Base-by-base conservation (phyloP, 2,329 filamentous ascomycete species). In the Alternaria sp. region DNA sequence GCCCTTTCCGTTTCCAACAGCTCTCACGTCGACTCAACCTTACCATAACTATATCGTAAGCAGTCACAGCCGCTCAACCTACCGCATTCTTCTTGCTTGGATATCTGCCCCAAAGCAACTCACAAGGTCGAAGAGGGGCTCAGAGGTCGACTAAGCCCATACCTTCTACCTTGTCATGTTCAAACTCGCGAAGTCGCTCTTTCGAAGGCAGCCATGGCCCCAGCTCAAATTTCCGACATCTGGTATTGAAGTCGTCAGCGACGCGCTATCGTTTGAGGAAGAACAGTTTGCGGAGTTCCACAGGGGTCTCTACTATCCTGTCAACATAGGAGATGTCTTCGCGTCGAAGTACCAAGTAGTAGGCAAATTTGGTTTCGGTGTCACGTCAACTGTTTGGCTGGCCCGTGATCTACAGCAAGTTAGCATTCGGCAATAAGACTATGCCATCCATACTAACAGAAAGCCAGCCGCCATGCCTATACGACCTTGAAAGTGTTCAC, bases 321-420 rank as follows among this genome's bases (percentile, higher is more conserved):
- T 66, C 25, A 59, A 62, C 32, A 66, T 69, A 46, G 63, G 65
- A 53, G 65, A 65, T 26, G 52, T 65, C 9, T 60, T 69, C 30
- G 57, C 40, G 17, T 63, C 61, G 4, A 61, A 62, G 32, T 67
- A 69, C 52, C 60, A 67, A 52, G 62, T 67, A 45, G 67, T 67
- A 49, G 66, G 63, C 49, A 67, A 69, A 45, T 61, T 68, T 49
- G 63, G 66, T 30, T 67, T 59, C 32, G 60, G 62, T 47, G 47
- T 55, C 23, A 63, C 54, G 9, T 65, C 62, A 26, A 67, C 59
- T 10, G 62, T 69, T 19, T 69, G 67, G 65, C 54, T 67, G 43
- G 65, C 62, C 21, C 63, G 61, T 51, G 59, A 65, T 60, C 65
- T 65, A 40, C 52, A 40, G 63, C 59, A 53, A 60, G 56, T 63